Base-by-base conservation (phyloP, 2,329 filamentous ascomycete species). In the Ascosphaera apis region DNA sequence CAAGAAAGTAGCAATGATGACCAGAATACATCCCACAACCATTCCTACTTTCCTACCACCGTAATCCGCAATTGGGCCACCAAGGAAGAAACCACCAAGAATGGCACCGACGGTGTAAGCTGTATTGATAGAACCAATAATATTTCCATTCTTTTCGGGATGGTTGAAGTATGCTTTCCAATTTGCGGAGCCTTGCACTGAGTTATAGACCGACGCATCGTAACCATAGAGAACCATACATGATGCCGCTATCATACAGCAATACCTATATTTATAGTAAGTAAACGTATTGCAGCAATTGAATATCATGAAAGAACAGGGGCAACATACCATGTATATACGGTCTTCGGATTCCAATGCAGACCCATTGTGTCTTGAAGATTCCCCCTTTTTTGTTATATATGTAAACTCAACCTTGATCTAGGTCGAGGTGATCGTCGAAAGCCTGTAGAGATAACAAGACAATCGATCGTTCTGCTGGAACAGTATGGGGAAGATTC, bases 171-270 rank as follows among this genome's bases (percentile, higher is more conserved):
- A 79, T 13, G 56, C 57, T 9, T 70, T 55, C 74, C 75, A 80
- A 49, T 78, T 66, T 11, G 67, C 52, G 1, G 71, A 76, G 21
- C 68, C 70, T 52, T 77, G 74, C 4, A 77, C 66, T 3, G 73
- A 72, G 51, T 80, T 80, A 61, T 72, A 80, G 33, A 77, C 73
- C 27, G 72, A 76, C 1, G 74, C 72, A 62, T 79, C 75, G 49
- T 79, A 79, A 39, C 75, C 75, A 49, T 78, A 79, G 32, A 80
- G 61, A 15, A 78, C 72, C 75, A 79, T 79, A 52, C 72, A 78
- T 51, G 72, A 70, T 47, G 75, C 73, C 38, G 74, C 74, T 43
- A 78, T 69, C 35, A 76, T 59, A 40, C 71, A 73, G 43, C 76
- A 69, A 57, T 73, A 77, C 70, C 69, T 28, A 28, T 28, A 13